These are phyloP conservation scores for Trichomonascaceae sp. DNA, from an alignment of 1,139 yeast species.

Conservation along the genomic window DNA sequence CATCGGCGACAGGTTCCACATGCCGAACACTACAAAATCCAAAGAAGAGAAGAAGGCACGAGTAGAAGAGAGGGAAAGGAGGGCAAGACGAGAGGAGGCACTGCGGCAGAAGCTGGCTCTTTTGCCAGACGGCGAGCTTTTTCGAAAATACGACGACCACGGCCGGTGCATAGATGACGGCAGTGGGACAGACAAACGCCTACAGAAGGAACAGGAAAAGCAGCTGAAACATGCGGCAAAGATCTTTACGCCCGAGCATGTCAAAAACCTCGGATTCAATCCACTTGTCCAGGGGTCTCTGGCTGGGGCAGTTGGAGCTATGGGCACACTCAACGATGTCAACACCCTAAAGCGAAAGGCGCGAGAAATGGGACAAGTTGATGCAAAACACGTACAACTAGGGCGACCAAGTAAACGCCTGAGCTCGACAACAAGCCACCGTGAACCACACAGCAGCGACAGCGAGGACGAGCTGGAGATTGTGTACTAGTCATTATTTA, in stretches of 20 bases:
- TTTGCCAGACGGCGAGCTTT: slow-evolving; percentile 19
- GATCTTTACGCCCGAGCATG: slow-evolving; percentile 18
- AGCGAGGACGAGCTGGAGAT: slow-evolving; percentile 29
- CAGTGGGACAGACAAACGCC: slow-evolving; percentile 18
- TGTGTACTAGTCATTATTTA: slow-evolving; percentile 6
- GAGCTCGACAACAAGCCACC: slow-evolving; percentile 2
- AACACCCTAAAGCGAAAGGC: slow-evolving; percentile 1
- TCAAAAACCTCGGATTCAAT: slow-evolving; percentile 23
- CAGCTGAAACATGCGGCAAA: too few relatives aligned
- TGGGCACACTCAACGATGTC: slow-evolving; percentile 1
- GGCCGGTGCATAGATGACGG: slow-evolving; percentile 22
- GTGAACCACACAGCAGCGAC: too few relatives aligned
- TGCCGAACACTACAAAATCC: slow-evolving; percentile 5
- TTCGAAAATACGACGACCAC: slow-evolving; percentile 17
- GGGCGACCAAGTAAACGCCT: slow-evolving; percentile 6
- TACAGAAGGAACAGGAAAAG: slow-evolving; percentile 21
- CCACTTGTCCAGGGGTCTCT: too few relatives aligned
- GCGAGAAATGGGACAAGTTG: slow-evolving; percentile 4
- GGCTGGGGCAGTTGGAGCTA: too few relatives aligned
- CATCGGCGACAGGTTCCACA: too few relatives aligned
- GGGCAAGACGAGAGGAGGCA: slow-evolving; percentile 15
- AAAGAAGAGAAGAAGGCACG: slow-evolving; percentile 7
- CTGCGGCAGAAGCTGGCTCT: slow-evolving; percentile 19
- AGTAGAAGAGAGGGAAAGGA: slow-evolving; percentile 11
- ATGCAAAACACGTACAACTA: slow-evolving; percentile 6